Evolutionary conservation across 139 green algal species (phyloP), one percentile per base, ranked within the genome.

Genomic region (Mychonastes homosphaera): DNA sequence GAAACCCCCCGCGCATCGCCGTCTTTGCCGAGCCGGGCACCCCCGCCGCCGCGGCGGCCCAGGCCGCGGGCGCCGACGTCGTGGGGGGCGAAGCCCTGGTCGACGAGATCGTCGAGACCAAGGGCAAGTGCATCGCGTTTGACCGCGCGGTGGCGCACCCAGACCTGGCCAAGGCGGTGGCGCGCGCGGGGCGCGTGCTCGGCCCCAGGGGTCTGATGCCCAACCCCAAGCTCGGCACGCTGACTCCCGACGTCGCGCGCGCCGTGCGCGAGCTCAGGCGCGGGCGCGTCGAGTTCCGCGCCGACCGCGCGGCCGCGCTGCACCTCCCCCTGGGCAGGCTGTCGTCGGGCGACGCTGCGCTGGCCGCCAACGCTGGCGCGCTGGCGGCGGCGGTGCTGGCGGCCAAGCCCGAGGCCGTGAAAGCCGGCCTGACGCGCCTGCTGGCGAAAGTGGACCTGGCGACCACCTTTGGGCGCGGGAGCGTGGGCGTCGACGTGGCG

Each of bases 141-240:
- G 53, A 32, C 24, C 28, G 30, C 3, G 41, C 30, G 12, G 8
- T 67, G 41, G 61, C 61, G 4, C 49, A 51, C 8, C 88, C 88
- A 0, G 84, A 75, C 46, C 86, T 97, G 73, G 95, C 93, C 86
- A 69, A 56, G 34, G 55, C 62, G 18, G 49, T 91, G 45, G 72
- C 78, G 4, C 72, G 81, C 46, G 71, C 91, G 30, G 75, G 76
- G 29, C 82, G 73, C 46, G 67, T 95, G 26, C 72, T 97, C 45
- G 90, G 92, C 28, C 92, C 92, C 33, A 78, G 82, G 44, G 92
- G 92, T 9, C 79, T 99, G 50, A 99, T 99, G 92, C 92, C 92
- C 62, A 97, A 96, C 71, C 87, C 91, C 54, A 98, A 97, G 82
- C 53, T 89, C 52, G 90, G 90, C 35, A 97, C 87, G 9, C 67